Percentiles rank a stretch among this genome's conserved stretches.
Evolutionary conservation across 2,329 filamentous ascomycete genomes (phyloP).

Genomic region (Calonectria pauciramosa): DNA sequence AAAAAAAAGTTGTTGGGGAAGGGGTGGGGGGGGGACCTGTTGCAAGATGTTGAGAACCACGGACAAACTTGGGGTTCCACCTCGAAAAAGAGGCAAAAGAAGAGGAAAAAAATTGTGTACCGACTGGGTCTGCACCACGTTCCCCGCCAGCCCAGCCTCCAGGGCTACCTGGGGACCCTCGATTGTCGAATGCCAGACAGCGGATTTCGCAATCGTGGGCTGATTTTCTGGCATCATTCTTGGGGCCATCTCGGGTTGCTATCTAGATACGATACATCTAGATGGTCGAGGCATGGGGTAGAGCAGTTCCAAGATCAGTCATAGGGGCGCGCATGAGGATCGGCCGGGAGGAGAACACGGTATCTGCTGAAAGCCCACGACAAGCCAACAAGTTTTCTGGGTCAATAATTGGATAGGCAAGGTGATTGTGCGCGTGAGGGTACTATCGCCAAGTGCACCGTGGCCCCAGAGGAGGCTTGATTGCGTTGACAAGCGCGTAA

Average conservation of each 20-base stretch:
- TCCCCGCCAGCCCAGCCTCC: constrained; percentile 27
- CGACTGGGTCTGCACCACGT: constrained; percentile 22
- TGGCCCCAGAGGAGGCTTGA: not conserved
- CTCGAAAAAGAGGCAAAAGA: constrained; percentile 8
- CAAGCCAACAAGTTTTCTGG: not conserved
- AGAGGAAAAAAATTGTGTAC: constrained; percentile 18
- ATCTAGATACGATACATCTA: constrained; percentile 9
- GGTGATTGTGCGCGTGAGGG: not conserved
- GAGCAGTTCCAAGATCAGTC: not conserved
- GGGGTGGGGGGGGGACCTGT: constrained; percentile 40
- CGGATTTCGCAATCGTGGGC: constrained; percentile 43
- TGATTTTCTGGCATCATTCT: constrained; percentile 40
- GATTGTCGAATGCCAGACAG: constrained; percentile 38
- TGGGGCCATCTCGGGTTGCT: constrained; percentile 12
- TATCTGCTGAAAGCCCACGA: not conserved
- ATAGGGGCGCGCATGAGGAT: not conserved
- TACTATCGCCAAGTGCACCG: not conserved
- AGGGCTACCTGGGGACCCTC: not conserved
- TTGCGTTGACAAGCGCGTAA: not conserved
- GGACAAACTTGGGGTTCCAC: constrained; percentile 30
- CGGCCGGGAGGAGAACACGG: not conserved
- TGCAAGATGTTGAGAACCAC: constrained; percentile 41
- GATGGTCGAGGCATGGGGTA: not conserved
- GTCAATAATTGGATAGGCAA: not conserved
- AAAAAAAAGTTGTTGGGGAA: constrained; percentile 51